Conservation (phyloP, 768 basidiomycete genomes). For the Leccinum olivaceopallidum region DNA sequence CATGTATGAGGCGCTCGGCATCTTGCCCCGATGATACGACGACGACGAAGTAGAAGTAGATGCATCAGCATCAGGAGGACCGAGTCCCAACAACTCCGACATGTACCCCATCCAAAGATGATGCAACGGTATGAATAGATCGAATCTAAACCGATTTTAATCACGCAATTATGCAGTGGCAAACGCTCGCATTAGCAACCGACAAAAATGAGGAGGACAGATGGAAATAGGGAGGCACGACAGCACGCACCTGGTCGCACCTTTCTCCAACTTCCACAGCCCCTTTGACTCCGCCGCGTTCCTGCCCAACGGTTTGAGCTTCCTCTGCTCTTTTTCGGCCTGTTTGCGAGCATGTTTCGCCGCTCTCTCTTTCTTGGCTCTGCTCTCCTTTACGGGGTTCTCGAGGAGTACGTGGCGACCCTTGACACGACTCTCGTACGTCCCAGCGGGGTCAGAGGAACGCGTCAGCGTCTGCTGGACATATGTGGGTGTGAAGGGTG, state of each 20-base stretch:
- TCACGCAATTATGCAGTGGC: neutral
- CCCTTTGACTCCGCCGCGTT: slow-evolving; percentile 56
- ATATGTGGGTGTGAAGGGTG: slow-evolving; percentile 64
- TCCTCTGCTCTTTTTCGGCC: slow-evolving; percentile 46
- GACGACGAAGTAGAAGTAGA: slow-evolving; percentile 19
- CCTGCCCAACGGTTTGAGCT: slow-evolving; percentile 48
- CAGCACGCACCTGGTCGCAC: slow-evolving; percentile 54
- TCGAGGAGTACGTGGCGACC: slow-evolving; percentile 67
- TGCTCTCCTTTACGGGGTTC: slow-evolving; percentile 64
- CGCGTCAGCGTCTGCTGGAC: slow-evolving; percentile 55
- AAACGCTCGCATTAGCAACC: slow-evolving; percentile 3
- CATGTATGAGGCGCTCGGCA: slow-evolving; percentile 60
- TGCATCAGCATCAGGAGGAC: slow-evolving; percentile 27
- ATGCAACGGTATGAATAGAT: slow-evolving; percentile 72
- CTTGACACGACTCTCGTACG: slow-evolving; percentile 67
- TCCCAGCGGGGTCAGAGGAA: slow-evolving; percentile 53
- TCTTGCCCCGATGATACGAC: slow-evolving; percentile 26
- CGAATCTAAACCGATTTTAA: slow-evolving; percentile 51
- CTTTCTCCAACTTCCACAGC: slow-evolving; percentile 62
- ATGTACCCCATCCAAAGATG: slow-evolving; percentile 88
- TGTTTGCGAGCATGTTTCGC: slow-evolving; percentile 48
- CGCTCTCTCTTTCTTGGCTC: slow-evolving; percentile 48
- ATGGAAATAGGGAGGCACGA: neutral
- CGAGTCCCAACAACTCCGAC: slow-evolving; percentile 74
- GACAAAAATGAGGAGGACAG: neutral